Evolutionary conservation across 805 yeast species (phyloP).

Genomic region (Candida gorgasii): DNA sequence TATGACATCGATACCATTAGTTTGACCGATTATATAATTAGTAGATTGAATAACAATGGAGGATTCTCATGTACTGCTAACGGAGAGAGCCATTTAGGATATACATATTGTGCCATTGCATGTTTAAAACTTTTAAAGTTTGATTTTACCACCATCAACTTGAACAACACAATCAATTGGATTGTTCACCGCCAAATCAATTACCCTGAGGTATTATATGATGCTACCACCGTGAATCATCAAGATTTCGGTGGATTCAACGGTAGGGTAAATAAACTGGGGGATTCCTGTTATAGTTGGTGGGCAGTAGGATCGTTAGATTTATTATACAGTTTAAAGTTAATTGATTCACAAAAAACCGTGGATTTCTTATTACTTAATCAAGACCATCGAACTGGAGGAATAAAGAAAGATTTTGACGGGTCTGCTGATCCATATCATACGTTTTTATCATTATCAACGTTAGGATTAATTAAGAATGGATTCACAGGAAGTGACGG

Average conservation of each 20-base stretch:
- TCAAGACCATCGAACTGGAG: slow-evolving; percentile 69
- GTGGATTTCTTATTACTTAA: slow-evolving; percentile 51
- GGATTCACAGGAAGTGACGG: slow-evolving; percentile 11
- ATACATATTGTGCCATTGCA: slow-evolving; percentile 81
- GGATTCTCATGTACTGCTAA: slow-evolving; percentile 60
- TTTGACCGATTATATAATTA: slow-evolving; percentile 37
- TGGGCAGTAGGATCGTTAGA: slow-evolving; percentile 70
- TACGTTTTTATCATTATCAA: slow-evolving; percentile 59
- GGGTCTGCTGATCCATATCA: slow-evolving; percentile 74
- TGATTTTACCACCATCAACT: slow-evolving; percentile 21
- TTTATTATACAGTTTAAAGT: slow-evolving; percentile 34
- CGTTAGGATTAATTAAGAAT: slow-evolving; percentile 21
- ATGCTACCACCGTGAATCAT: slow-evolving; percentile 25
- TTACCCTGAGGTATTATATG: slow-evolving; percentile 29
- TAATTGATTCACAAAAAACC: slow-evolving; percentile 39
- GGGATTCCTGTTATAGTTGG: slow-evolving; percentile 87
- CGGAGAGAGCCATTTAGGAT: slow-evolving; percentile 82
- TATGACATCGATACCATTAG: slow-evolving; percentile 44
- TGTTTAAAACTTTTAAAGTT: slow-evolving; percentile 46
- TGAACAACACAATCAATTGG: slow-evolving; percentile 52
- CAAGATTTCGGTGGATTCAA: slow-evolving; percentile 78
- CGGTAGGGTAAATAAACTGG: slow-evolving; percentile 81
- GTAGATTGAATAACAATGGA: slow-evolving; percentile 52
- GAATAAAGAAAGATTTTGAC: slow-evolving; percentile 67
- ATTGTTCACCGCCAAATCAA: slow-evolving; percentile 63